phyloP scores from a whole-genome alignment of 2,329 filamentous ascomycete genomes.

The Cladosporium sp. region DNA sequence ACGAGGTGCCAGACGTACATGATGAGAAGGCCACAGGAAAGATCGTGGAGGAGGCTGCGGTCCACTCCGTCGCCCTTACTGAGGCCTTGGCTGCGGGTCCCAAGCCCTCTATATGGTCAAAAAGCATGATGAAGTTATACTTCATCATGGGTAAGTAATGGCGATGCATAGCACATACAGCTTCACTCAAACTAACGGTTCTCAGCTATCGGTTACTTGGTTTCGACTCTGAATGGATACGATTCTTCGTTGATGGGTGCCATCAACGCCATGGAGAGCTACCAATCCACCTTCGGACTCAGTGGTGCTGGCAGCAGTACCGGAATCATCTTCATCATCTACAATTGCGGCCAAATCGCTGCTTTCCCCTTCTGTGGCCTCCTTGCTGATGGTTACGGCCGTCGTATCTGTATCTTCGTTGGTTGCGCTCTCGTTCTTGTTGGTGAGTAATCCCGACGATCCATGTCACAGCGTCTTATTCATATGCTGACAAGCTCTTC shows the following conservation, averaged over 20 bases:
- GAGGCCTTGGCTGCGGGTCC: constrained; percentile 18
- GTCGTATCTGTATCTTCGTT: constrained; percentile 53
- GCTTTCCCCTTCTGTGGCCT: constrained; percentile 45
- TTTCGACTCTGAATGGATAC: constrained; percentile 18
- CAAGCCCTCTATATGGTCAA: constrained; percentile 21
- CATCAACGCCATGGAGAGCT: constrained; percentile 51
- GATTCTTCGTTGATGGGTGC: constrained; percentile 41
- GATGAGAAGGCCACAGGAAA: constrained; percentile 19
- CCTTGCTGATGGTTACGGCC: constrained; percentile 42
- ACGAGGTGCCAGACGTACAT: constrained; percentile 10
- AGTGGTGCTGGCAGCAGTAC: constrained; percentile 45
- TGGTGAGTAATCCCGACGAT: constrained; percentile 29
- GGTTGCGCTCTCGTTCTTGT: constrained; percentile 51
- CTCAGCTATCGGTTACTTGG: constrained; percentile 14
- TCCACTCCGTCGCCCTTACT: constrained; percentile 22
- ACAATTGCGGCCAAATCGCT: constrained; percentile 49
- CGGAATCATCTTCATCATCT: constrained; percentile 43
- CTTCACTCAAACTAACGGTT: not conserved
- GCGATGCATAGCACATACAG: not conserved
- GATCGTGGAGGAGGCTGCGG: constrained; percentile 19
- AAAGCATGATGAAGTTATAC: constrained; percentile 24
- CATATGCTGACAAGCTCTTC: not conserved
- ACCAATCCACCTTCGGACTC: constrained; percentile 49
- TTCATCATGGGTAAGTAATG: constrained; percentile 14
- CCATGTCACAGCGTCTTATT: not conserved